Conservation (phyloP, 495 filamentous ascomycete genomes). For the Aspergillus haitiensis region DNA sequence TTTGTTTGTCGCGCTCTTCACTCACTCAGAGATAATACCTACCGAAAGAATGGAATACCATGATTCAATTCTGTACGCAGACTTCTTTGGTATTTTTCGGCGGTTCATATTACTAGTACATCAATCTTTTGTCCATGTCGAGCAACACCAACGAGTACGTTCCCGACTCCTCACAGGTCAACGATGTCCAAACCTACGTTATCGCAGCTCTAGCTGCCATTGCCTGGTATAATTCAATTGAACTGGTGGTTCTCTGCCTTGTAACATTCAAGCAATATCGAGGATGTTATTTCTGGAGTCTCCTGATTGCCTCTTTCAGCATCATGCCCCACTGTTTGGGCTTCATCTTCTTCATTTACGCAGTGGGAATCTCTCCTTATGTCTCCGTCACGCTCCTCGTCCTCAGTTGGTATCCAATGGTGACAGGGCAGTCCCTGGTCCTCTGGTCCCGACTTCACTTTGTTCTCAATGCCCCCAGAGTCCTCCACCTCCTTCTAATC, state of each 20-base stretch:
- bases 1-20: too few species aligned
- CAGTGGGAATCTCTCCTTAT: slow-evolving; percentile 30
- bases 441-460: slow-evolving; percentile 52
- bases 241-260: slow-evolving; percentile 47
- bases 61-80: too few species aligned
- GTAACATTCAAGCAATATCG: slow-evolving; percentile 48
- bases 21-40: too few species aligned
- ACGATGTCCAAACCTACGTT: slow-evolving; percentile 20
- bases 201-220: slow-evolving; percentile 43
- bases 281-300: slow-evolving; percentile 54
- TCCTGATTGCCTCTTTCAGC: slow-evolving; percentile 44
- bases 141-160: background rate
- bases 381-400: slow-evolving; percentile 42
- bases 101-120: too few species aligned
- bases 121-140: background rate
- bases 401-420: slow-evolving; percentile 47
- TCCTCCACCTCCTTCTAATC: slow-evolving; percentile 36
- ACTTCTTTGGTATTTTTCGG: too few species aligned
- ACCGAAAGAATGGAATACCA: too few species aligned
- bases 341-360: slow-evolving; percentile 47
- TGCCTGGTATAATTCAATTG: slow-evolving; percentile 50
- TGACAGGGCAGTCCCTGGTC: slow-evolving; percentile 51
- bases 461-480: slow-evolving; percentile 37
- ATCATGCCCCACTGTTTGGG: slow-evolving; percentile 47
- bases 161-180: background rate